These are phyloP conservation scores for Meyerozyma elateridarum DNA, from an alignment of 1,139 yeast species.

Conservation along the genomic window DNA sequence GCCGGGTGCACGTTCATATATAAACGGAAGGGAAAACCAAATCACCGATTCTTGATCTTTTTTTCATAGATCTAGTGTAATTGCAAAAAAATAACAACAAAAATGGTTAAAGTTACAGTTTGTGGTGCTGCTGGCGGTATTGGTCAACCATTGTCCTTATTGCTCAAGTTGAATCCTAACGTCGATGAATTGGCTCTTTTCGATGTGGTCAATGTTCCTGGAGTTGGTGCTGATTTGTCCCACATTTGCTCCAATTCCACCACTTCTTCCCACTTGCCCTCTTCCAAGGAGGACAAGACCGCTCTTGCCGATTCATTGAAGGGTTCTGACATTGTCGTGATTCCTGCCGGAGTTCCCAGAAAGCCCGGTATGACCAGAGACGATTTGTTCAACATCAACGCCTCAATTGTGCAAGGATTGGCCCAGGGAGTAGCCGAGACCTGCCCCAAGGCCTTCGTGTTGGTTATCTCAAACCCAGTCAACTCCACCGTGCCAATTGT, in stretches of 20 bases:
- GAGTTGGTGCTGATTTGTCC: slow-evolving; percentile 94
- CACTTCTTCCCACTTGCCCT: slow-evolving; percentile 78
- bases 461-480: slow-evolving; percentile 94
- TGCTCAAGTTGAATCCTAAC: slow-evolving; percentile 81
- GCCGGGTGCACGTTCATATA: slow-evolving; percentile 3
- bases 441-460: slow-evolving; percentile 84
- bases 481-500: slow-evolving; percentile 98
- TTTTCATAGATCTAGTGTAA: not conserved
- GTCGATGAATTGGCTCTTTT: slow-evolving; percentile 83
- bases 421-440: slow-evolving; percentile 84
- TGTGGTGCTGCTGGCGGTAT: slow-evolving; percentile 98
- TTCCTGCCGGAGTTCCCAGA: slow-evolving; percentile 99
- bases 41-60: too few species aligned
- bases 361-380: slow-evolving; percentile 99
- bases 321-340: slow-evolving; percentile 82
- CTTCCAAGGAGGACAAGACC: slow-evolving; percentile 57
- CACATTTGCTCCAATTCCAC: slow-evolving; percentile 89
- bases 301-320: slow-evolving; percentile 75
- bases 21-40: too few species aligned
- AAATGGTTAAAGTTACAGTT: slow-evolving; percentile 70
- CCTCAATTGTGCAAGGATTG: slow-evolving; percentile 89
- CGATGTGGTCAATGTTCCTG: slow-evolving; percentile 92
- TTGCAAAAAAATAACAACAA: slow-evolving; percentile 2
- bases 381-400: slow-evolving; percentile 95
- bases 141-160: slow-evolving; percentile 93